Base-by-base conservation (phyloP, 2,329 filamentous ascomycete genomes). In the Dichotomopilus funicola region DNA sequence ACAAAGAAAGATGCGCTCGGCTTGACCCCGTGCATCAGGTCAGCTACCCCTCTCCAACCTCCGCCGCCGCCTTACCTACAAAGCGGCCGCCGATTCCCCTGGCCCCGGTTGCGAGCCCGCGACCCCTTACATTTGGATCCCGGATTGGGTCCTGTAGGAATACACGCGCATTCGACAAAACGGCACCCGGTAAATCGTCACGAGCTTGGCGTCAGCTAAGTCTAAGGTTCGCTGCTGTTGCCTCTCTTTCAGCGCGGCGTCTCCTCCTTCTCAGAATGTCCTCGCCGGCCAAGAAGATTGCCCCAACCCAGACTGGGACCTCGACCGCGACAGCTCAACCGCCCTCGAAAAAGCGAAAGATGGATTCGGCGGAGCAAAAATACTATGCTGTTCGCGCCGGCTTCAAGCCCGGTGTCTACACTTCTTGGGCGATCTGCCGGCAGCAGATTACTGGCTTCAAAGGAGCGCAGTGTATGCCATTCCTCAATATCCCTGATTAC, bases 341-440 rank as follows among this genome's bases (percentile, higher is more conserved):
- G 1, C n/a, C 55, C 1, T 53, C 59, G 27, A 61, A 51, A n/a
- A 63, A 61, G 49, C 54, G 61, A 50, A 63, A 61, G 47, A 52
- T 59, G 50, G 56, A 57, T 31, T 35, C 47, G 13, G 11, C 31
- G 13, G 57, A 60, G 52, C 48, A 56, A 40, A 87, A 85, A 63
- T 87, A 75, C 66, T 87, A 87, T 65, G 84, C 80, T 27, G 84
- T 87, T 35, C 75, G 76, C 44, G 74, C 71, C 41, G 83, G 84
- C 12, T 73, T 75, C 59, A 70, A 67, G 10, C 81, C 82, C 0
- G 83, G 84, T 6, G 78, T 87, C n/a, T 87, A 86, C 66, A 68
- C 74, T 55, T 78, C 72, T 2, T 87, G 82, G 75, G 65, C 73
- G n/a, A 79, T 85, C 51, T 86, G 83, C 63, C 75, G 82, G 67